Evolutionary conservation across 768 basidiomycete species (phyloP), one percentile per base, ranked within the genome.

Genomic region (Collybiopsis luxurians): DNA sequence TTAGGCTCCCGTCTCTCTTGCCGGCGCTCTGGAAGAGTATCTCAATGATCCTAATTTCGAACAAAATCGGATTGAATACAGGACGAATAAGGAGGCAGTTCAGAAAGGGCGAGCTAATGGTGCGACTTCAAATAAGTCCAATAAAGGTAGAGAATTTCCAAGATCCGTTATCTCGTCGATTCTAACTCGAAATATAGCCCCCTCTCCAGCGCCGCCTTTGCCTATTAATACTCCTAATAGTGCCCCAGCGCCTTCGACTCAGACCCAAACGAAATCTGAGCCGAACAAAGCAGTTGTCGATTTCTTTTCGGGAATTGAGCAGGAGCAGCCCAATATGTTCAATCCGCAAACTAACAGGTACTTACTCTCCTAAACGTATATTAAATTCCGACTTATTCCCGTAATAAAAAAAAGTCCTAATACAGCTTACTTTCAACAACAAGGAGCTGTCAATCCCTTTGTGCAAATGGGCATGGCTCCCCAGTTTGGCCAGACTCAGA

Each of bases 21-120:
- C 91, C 5, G 87, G 87, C 34, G 86, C 97, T 19, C 79, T 99
- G 28, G 90, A 98, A 68, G 96, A 98, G 66, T 99, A 98, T 68
- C 79, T 99, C 50, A 87, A 92, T 56, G 97, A 99, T 71, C 91
- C 95, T 23, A 94, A 94, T 66, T 99, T 99, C 63, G 97, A 98
- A 70, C 87, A 92, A 71, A 98, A 98, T 70, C 76, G 96, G 59
- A 75, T 89, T 9, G 97, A 98, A 66, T 98, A 99, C 74, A 94
- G 82, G 72, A 77, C 86, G 23, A 92, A 86, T 69, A 92, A 91
- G 70, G 80, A 78, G 4, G 77, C 82, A 2, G 80, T 81, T 2
- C 90, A 90, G 52, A 69, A 69, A 39, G 69, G 63, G 24, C 53
- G 58, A 59, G 59, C 48, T 27, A 66, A 62, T 59, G 62, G 59